Evolutionary conservation across 1,284 basidiomycete genomes (phyloP).

Genomic region (Marasmius tenuissimus): DNA sequence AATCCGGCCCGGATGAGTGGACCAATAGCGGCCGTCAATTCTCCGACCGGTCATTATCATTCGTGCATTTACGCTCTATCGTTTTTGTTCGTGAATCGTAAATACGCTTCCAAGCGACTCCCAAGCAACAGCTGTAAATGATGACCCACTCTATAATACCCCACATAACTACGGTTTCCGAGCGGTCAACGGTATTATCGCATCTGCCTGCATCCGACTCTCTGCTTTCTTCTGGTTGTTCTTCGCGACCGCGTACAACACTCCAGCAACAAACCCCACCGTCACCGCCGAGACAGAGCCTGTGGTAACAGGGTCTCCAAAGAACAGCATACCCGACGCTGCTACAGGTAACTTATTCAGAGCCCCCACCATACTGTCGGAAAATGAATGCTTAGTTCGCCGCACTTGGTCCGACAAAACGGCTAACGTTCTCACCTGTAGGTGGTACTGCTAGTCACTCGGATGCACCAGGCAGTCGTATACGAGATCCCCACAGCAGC

Average conservation of each 20-base stretch:
- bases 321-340: slow-evolving; percentile 94
- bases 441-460: slow-evolving; percentile 95
- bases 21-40: no score
- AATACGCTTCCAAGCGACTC: slow-evolving; percentile 4
- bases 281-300: slow-evolving; percentile 88
- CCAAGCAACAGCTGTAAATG: neutral
- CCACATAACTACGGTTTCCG: slow-evolving; percentile 40
- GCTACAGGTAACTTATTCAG: slow-evolving; percentile 98
- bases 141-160: no score
- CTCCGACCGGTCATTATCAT: no score
- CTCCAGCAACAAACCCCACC: slow-evolving; percentile 90
- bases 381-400: slow-evolving; percentile 5
- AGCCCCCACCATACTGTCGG: slow-evolving; percentile 93
- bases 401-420: slow-evolving; percentile 9
- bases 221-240: slow-evolving; percentile 81
- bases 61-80: neutral
- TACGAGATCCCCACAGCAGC: slow-evolving; percentile 98
- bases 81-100: neutral
- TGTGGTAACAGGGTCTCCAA: slow-evolving; percentile 85
- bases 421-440: slow-evolving; percentile 64
- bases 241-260: slow-evolving; percentile 89
- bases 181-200: slow-evolving; percentile 59
- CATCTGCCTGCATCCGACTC: slow-evolving; percentile 41
- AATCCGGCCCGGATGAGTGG: no score
- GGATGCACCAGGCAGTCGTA: slow-evolving; percentile 98